These are phyloP conservation scores for Ceratocystis alfenasii DNA, from an alignment of 2,329 filamentous ascomycete species.

Conservation along the genomic window DNA sequence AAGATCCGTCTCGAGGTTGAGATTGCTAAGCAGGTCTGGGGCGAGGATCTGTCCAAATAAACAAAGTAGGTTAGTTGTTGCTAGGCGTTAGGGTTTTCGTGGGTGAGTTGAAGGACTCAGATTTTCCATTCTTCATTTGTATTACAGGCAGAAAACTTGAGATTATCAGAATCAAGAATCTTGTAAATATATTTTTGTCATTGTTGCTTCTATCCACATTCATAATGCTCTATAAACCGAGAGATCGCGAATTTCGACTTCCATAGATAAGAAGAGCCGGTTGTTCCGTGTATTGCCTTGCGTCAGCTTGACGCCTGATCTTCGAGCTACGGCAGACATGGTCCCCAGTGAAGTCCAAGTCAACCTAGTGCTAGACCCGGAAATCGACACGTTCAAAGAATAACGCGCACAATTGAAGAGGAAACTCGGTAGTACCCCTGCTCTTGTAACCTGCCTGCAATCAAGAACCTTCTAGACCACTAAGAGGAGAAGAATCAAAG, in stretches of 20 bases:
- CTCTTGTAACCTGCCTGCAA: too few species aligned
- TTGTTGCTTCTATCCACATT: background rate
- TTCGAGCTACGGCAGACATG: background rate
- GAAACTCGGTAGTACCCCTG: too few species aligned
- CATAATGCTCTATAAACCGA: background rate
- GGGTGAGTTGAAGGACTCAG: background rate
- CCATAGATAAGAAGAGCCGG: background rate
- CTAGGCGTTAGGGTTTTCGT: background rate
- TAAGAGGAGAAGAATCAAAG: too few species aligned
- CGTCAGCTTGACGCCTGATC: background rate
- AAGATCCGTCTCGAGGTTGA: constrained; percentile 57
- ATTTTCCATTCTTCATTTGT: background rate
- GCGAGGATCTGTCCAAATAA: constrained; percentile 19
- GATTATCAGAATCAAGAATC: background rate
- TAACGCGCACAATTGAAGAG: background rate
- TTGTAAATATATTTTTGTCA: background rate
- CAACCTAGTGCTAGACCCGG: background rate
- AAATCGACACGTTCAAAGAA: background rate
- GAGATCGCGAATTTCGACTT: too few species aligned
- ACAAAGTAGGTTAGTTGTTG: background rate
- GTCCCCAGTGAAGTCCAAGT: background rate
- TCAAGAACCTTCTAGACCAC: too few species aligned
- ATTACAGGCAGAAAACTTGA: background rate
- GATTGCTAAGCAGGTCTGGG: constrained; percentile 55
- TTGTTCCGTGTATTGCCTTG: background rate